Percentiles rank a stretch among this genome's conserved stretches.
These are phyloP conservation scores for Gastrolobium villosum DNA, from an alignment of 306 rosid species.

Conservation along the genomic window DNA sequence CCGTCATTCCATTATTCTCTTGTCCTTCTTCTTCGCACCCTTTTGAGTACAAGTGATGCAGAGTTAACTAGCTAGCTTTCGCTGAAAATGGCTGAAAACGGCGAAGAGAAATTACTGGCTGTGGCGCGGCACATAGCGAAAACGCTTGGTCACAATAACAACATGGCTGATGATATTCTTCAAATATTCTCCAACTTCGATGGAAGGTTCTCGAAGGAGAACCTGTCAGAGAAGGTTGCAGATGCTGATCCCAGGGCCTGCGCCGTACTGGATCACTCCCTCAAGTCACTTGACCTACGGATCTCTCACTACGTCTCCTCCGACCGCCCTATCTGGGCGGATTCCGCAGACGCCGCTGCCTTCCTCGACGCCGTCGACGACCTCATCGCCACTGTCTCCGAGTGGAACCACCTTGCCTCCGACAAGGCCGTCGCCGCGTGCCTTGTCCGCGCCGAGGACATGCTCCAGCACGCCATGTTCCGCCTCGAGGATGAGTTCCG, in stretches of 20 bases:
- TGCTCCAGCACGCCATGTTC: conserved; percentile 91
- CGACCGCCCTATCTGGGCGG: conserved; percentile 83
- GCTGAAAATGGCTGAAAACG: conserved; percentile 80
- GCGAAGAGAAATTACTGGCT: conserved; percentile 91
- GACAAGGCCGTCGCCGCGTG: conserved; percentile 71
- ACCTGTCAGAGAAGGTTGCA: conserved; percentile 64
- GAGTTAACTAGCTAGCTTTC: not conserved
- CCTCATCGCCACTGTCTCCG: conserved; percentile 65
- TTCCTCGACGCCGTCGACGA: conserved; percentile 89
- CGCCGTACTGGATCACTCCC: conserved; percentile 69
- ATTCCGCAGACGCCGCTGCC: conserved; percentile 73
- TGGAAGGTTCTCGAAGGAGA: conserved; percentile 91
- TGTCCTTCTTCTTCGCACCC: conserved; percentile 6
- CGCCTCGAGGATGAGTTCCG: conserved; percentile 91
- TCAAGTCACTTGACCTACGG: conserved; percentile 80
- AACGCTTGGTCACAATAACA: conserved; percentile 78
- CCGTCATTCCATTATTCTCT: conserved; percentile 25
- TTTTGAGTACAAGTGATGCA: not conserved
- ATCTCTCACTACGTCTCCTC: conserved; percentile 75
- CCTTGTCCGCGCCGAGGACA: conserved; percentile 79
- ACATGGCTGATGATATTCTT: conserved; percentile 89
- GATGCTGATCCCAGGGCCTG: conserved; percentile 61
- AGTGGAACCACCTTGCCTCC: conserved; percentile 75
- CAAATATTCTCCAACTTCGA: conserved; percentile 94
- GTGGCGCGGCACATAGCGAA: conserved; percentile 97